phyloP scores from a whole-genome alignment of 2,329 filamentous ascomycete species.

The Trichoderma sp. region DNA sequence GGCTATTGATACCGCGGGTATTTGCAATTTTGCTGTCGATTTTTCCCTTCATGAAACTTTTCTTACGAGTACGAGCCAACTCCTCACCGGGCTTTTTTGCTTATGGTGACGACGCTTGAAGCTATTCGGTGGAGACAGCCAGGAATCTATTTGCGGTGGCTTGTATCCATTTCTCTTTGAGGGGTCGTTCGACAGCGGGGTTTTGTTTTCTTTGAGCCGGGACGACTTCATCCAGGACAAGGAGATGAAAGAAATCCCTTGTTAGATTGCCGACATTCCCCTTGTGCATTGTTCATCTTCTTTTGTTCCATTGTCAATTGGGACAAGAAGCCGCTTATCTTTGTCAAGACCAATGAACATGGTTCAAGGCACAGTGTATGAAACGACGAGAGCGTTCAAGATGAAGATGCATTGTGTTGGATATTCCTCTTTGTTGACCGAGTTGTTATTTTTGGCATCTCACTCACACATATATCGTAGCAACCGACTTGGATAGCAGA shows the following conservation, averaged over 20 bases:
- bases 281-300: neutral
- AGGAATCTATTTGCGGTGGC: conserved; percentile 4
- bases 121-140: conserved; percentile 1
- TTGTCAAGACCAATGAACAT: neutral
- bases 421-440: neutral
- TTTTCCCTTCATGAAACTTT: neutral
- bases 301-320: neutral
- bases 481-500: neutral
- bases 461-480: conserved; percentile 11
- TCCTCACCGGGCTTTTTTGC: neutral
- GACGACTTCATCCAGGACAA: neutral
- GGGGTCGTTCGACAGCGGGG: conserved; percentile 6
- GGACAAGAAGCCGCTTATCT: neutral
- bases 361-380: neutral
- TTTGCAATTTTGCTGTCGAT: neutral
- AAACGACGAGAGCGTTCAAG: neutral
- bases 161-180: neutral
- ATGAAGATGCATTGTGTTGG: neutral
- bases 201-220: neutral
- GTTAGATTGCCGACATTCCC: neutral
- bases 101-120: conserved; percentile 4
- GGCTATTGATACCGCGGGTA: neutral
- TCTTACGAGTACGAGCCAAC: neutral
- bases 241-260: neutral
- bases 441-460: neutral